Base-by-base conservation (phyloP, 768 basidiomycete genomes). In the Tulasnella sp. region DNA sequence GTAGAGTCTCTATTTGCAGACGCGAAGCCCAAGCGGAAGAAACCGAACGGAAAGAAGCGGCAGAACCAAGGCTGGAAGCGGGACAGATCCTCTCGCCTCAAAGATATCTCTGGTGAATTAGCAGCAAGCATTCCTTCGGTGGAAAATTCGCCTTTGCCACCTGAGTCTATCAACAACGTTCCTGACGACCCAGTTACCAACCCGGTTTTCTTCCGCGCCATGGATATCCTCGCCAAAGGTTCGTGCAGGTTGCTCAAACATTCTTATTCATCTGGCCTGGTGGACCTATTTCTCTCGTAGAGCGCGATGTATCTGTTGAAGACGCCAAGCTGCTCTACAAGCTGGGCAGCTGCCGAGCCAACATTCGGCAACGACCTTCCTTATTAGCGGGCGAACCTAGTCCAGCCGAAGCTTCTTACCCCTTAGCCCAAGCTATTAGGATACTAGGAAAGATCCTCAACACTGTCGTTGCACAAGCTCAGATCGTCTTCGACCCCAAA, bases 141-240 rank as follows among this genome's bases (percentile, higher is more conserved):
- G 1, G 26, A 67, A 32, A 67, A 15, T 29, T 4, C 61, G 13
- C 0, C 48, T 51, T 67, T 32, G n/a, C 61, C n/a, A 26, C n/a
- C 26, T 16, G 61, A 67, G 32, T 11, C 61, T 29, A 29, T 32
- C 32, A 32, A 26, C 13, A 13, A 29, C 11, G 3, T 32, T 67
- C 13, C 13, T 32, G 61, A 67, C 32, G 61, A 67, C 32, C 61
- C 61, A 0, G 61, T 67, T 13, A 20, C 61, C 26, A 67, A 67
- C 32, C 13, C 23, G 7, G 61, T 32, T 67, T 67, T 67, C 61
- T 67, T 67, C 29, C 61, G 13, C 20, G 26, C 61, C 32, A 67
- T 67, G 61, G 61, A 67, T 32, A 67, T 67, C 32, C 61, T 67
- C n/a, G 61, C 61, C 61, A 67, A 67, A 67, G 61, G 61, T 67